Conservation (phyloP, 2,329 filamentous ascomycete species). For the Pseudopyrenochaeta lycopersici region DNA sequence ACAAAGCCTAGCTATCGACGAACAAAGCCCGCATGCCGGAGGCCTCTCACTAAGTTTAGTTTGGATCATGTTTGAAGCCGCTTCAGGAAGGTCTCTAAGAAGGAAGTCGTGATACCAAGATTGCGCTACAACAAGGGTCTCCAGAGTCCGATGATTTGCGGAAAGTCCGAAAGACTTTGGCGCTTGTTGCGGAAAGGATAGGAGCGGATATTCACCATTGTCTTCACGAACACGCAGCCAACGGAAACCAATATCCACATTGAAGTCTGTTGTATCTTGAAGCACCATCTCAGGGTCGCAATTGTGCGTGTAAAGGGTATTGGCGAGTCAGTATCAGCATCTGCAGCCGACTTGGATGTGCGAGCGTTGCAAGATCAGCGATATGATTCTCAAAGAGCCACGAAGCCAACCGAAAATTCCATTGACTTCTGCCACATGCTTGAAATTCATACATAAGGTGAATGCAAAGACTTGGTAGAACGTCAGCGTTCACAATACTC, state of each 20-base stretch:
- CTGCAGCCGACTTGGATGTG: conserved; percentile 21
- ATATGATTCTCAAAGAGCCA: conserved; percentile 20
- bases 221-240: conserved; percentile 31
- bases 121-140: not conserved
- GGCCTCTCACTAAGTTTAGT: not conserved
- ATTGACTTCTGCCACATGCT: no score
- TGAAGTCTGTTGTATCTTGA: conserved; percentile 16
- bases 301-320: conserved; percentile 26
- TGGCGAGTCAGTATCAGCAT: conserved; percentile 18
- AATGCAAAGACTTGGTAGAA: no score
- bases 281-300: conserved; percentile 29
- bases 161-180: not conserved
- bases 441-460: no score
- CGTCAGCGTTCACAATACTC: no score
- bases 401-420: no score
- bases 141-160: not conserved
- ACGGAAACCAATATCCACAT: conserved; percentile 35
- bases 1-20: not conserved
- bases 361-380: conserved; percentile 35
- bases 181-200: not conserved
- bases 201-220: conserved; percentile 13
- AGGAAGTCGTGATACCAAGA: not conserved
- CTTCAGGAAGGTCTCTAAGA: not conserved
- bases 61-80: not conserved
- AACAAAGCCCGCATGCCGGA: not conserved